A percentile compares a stretch with the other conserved stretches of the same genome.
Evolutionary conservation across 495 filamentous ascomycete species (phyloP).

Genomic region (Cryomyces minteri): DNA sequence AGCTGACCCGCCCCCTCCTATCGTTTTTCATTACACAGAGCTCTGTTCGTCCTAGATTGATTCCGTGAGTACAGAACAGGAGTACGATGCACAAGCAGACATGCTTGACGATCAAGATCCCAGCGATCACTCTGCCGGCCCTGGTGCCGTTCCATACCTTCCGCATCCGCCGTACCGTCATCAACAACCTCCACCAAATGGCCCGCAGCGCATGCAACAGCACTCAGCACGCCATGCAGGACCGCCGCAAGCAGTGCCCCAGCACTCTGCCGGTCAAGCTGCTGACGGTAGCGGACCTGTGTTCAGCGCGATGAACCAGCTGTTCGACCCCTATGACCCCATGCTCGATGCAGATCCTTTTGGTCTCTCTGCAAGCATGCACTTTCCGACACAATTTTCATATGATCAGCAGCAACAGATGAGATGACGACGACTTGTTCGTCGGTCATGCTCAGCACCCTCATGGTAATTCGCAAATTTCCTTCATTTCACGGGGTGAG

Average conservation of each 20-base stretch:
- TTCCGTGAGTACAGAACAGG: constrained; percentile 80
- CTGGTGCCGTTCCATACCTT: constrained; percentile 49
- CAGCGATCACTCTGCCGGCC: constrained; percentile 29
- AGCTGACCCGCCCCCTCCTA: constrained; percentile 47
- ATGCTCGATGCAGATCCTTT: constrained; percentile 83
- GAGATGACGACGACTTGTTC: not conserved
- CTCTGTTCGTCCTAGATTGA: constrained; percentile 69
- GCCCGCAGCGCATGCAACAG: constrained; percentile 3
- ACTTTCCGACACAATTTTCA: constrained; percentile 77
- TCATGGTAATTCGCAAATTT: too few species aligned
- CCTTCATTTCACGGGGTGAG: too few species aligned
- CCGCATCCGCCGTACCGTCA: constrained; percentile 25
- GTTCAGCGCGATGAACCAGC: constrained; percentile 13
- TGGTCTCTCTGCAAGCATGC: constrained; percentile 80
- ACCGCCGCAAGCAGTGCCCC: constrained; percentile 8
- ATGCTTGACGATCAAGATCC: constrained; percentile 73
- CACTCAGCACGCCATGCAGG: constrained; percentile 2
- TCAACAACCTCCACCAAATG: constrained; percentile 14
- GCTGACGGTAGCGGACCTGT: too few species aligned
- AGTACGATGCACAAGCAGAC: constrained; percentile 93
- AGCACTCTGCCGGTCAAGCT: too few species aligned
- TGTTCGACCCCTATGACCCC: constrained; percentile 65
- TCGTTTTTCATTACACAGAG: constrained; percentile 34
- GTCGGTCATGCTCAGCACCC: too few species aligned
- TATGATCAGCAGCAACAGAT: constrained; percentile 32